Percentiles rank a stretch among this genome's conserved stretches.
Evolutionary conservation across 1,139 yeast genomes (phyloP).

Genomic region (Hyphopichia wangnamkhiaoensis): DNA sequence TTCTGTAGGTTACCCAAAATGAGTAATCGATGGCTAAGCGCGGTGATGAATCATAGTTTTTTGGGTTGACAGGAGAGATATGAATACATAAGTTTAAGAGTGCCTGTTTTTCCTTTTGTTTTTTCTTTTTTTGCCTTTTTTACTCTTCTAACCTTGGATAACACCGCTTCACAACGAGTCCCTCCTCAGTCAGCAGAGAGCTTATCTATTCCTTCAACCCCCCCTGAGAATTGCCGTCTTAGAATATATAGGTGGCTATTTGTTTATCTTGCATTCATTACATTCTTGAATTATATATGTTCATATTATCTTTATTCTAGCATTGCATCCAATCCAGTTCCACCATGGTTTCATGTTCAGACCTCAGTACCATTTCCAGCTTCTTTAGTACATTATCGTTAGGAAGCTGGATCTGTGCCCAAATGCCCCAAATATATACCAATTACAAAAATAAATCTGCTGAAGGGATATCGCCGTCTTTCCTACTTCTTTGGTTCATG

Average conservation of each 20-base stretch:
- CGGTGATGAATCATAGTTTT: background rate
- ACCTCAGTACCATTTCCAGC: constrained; percentile 23
- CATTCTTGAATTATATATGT: no score
- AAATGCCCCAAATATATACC: constrained; percentile 79
- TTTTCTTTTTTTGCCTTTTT: background rate
- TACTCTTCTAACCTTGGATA: background rate
- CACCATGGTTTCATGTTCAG: constrained; percentile 16
- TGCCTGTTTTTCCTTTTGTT: background rate
- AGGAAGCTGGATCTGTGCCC: constrained; percentile 78
- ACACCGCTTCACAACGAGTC: background rate
- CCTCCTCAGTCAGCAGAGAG: no score
- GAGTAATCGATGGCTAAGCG: background rate
- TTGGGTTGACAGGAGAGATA: background rate
- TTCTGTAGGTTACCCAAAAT: background rate
- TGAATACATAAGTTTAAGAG: background rate
- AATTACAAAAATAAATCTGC: constrained; percentile 79
- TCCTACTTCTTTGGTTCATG: constrained; percentile 73
- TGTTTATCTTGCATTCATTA: no score
- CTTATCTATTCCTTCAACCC: no score
- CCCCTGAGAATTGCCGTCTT: no score
- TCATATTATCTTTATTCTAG: background rate
- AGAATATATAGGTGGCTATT: no score
- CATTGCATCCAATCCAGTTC: background rate
- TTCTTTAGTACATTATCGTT: constrained; percentile 38
- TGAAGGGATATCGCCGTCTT: constrained; percentile 80